A percentile compares a stretch with the other conserved stretches of the same genome.
Conservation (phyloP, 257 asterid genomes). For the Primulina huaijiensis region DNA sequence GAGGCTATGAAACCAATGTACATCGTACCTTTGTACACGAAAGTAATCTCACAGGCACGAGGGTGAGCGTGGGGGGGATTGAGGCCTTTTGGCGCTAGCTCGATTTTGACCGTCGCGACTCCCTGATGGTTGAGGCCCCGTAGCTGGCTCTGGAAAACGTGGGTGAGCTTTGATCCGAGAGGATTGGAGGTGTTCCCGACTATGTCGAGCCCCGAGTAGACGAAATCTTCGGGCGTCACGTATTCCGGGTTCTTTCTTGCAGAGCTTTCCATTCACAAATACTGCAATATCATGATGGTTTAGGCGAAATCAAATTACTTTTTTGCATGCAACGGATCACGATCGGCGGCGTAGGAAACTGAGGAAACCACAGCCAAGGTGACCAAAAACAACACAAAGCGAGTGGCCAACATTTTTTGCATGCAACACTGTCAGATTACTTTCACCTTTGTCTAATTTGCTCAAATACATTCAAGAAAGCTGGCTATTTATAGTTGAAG, state of each 20-base stretch:
- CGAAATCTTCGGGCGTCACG: background rate
- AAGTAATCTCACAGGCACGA: constrained; percentile 17
- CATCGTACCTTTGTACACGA: constrained; percentile 1
- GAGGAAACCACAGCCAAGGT: background rate
- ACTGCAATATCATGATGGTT: constrained; percentile 2
- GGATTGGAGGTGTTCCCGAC: background rate
- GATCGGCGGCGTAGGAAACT: background rate
- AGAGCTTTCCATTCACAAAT: background rate
- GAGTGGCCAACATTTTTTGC: background rate
- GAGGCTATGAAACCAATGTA: constrained; percentile 19
- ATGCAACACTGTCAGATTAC: too few relatives aligned
- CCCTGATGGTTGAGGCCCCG: background rate
- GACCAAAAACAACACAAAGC: background rate
- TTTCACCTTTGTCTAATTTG: too few relatives aligned
- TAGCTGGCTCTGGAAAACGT: background rate
- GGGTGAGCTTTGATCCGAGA: background rate
- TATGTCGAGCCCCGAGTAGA: background rate
- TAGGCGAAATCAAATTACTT: too few relatives aligned
- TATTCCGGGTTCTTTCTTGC: background rate
- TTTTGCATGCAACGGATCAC: background rate
- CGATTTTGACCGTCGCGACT: background rate
- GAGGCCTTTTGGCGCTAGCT: background rate
- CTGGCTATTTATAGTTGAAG: background rate
- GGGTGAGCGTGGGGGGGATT: constrained; percentile 25
- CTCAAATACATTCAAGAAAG: background rate